Evolutionary conservation across 2,329 filamentous ascomycete species (phyloP), one percentile per base, ranked within the genome.

Genomic region (Mycogone perniciosa): DNA sequence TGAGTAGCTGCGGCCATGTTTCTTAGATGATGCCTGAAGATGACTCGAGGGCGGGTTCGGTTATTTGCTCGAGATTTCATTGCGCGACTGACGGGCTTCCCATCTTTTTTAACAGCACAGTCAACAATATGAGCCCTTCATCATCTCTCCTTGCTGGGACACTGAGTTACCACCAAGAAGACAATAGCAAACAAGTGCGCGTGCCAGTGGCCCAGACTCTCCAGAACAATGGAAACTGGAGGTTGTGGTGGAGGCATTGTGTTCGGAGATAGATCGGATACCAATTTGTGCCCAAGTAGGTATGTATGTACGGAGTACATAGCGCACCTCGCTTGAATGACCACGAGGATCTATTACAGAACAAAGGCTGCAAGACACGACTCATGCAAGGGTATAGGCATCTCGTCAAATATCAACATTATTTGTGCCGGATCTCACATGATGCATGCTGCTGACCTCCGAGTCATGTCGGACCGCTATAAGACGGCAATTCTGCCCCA

Each of bases 41-140:
- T 51, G 53, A 67, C 61, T 59, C 61, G 63, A 38, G 64, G 59
- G 44, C 64, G 66, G 52, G 46, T 56, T 46, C 60, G 61, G 34
- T 58, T 62, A 45, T 60, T 50, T 56, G 59, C 54, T 59, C 56
- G 60, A 42, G 55, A 49, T 63, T 54, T 65, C 65, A 67, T 67
- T 46, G 59, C 63, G 57, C 54, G 56, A 52, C 56, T 55, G 44
- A 48, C 53, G 53, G 54, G 39, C 39, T 55, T 46, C 53, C 57
- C 58, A 57, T 58, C 46, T 48, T 51, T 57, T 60, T 61, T 51
- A 53, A 38, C 51, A 43, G 31, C 10, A 43, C 31, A 53, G 38
- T 35, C 33, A 30, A 50, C 7, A 20, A 7, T 29, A 53, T 20
- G 49, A 44, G 38, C 50, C 50, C 40, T 45, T 52, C 45, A 48